Evolutionary conservation across 768 basidiomycete species (phyloP), one percentile per base, ranked within the genome.

Genomic region (Pleurotus ostreatus): DNA sequence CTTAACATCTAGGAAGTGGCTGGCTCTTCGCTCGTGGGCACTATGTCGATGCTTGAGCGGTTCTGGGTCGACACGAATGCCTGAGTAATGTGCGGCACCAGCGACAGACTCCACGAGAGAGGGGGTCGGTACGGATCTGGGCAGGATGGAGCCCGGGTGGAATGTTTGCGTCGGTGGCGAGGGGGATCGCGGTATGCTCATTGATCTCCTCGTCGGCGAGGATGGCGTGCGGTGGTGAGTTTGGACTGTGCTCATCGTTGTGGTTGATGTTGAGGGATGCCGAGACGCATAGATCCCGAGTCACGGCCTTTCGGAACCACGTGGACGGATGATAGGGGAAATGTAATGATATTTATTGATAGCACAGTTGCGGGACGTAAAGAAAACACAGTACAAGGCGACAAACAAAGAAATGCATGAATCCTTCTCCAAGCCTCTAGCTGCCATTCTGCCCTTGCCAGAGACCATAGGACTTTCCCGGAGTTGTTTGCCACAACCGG

Each of bases 401-500:
- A 23, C 23, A 45, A 45, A 23, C 44, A 45, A 45, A 18, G 44
- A 45, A 45, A 45, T 45, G 44, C 30, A 34, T 11, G 44, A 6
- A 40, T 2, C 43, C 39, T 58, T 58, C 49, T 62, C 66, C 60
- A 61, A 61, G 61, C 43, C 56, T 60, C 68, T 69, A 77, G 60
- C 71, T 71, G 58, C 74, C 76, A 59, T 78, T 81, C 62, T 74
- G 68, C 60, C 88, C 88, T 71, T 89, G 86, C 90, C 90, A 98
- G 59, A 97, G 76, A 46, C 96, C 96, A 64, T 98, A 98, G 6
- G 83, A 80, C 70, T 92, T 96, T 9, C 91, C 89, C 8, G 94
- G 94, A 7, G 85, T 92, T n/a, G 92, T 96, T 73, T 97, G 96
- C 95, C 95, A 98, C 55, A 98, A 75, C 45, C 96, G 86, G 65